Base-by-base conservation (phyloP, 2,329 filamentous ascomycete genomes). In the Penicillium sp. region DNA sequence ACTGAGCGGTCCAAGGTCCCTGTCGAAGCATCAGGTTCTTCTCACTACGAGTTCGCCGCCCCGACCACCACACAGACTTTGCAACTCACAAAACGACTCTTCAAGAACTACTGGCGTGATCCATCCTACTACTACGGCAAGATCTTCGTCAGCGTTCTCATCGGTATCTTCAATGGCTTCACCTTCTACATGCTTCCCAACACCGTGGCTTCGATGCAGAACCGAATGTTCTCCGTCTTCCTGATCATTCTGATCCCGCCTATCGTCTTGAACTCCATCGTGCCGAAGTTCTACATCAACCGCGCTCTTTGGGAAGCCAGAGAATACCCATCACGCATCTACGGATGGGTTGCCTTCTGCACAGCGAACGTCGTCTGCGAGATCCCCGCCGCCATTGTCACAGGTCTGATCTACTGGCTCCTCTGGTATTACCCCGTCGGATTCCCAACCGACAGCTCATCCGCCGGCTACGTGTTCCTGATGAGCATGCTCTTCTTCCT, bases 361-460 rank as follows among this genome's bases (percentile, higher is more conserved):
- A 89, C 88, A 0, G 88, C 89, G 0, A 87, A 88, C 63, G 79
- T 92, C 4, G 77, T 92, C 14, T 83, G 82, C 31, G 89, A 93
- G 67, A 86, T 93, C 21, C 89, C 89, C 0, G 81, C 82, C 40
- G 84, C 88, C 1, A 82, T 92, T 57, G 66, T 90, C 32, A 79
- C 81, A 1, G 80, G 79, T 0, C 75, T 88, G 1, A 71, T 92
- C 18, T 92, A 92, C 75, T 93, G 82, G 79, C 71, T 85, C 0
- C 73, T 90, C 0, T 92, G 88, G 88, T 93, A 93, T 74, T 93
- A 83, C 70, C 83, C 88, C 0, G 83, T 86, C 0, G 89, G 90
- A 0, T 76, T 92, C 1, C 88, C 89, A 0, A 80, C 79, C 0
- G 83, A 88, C 56, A 81, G 83, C 32, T 79, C 80, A 1, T 83